Evolutionary conservation across 106 monocot genomes (phyloP), one percentile per base, ranked within the genome.

Genomic region (Posidonia australis): DNA sequence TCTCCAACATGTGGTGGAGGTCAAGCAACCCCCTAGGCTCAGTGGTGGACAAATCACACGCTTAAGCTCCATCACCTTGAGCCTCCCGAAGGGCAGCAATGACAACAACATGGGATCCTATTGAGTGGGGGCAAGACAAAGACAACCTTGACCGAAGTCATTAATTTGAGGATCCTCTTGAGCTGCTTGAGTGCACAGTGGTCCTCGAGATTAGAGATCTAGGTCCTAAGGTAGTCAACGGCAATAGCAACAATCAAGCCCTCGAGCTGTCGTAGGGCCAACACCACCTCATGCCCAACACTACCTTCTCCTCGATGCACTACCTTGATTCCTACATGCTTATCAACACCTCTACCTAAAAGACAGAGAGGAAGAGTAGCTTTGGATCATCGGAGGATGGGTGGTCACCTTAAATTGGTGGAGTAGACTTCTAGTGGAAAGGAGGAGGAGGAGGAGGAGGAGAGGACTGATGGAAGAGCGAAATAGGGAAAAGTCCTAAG

Each of bases 101-200:
- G 83, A 90, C 23, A 98, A 57, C 26, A 87, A 90, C 67, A 87
- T 86, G 17, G 87, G 87, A 57, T 98, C 96, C 96, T 61, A 43
- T 26, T 65, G 5, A 70, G 75, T 20, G 69, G 68, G 21, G 83
- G 70, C 24, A 83, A 67, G 30, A 79, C 82, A 2, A 81, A 83
- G 36, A 81, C 59, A 7, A 98, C 77, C 79, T 91, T 90, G 14
- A 98, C 69, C 24, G 87, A 83, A 23, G 82, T 74, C 21, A 98
- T 65, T 46, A 98, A 72, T 9, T 81, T 60, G 41, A 98, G 73
- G 63, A 98, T 90, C 70, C 96, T 68, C 20, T 90, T 75, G 16
- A 98, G 74, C 62, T 83, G 90, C 81, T 98, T 90, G 44, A 98
- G 66, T 31, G 96, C 90, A n/a, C 96, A 80, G 82, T 98, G 96